Evolutionary conservation across 805 yeast genomes (phyloP).

Genomic region (Cyberlindnera japonica): DNA sequence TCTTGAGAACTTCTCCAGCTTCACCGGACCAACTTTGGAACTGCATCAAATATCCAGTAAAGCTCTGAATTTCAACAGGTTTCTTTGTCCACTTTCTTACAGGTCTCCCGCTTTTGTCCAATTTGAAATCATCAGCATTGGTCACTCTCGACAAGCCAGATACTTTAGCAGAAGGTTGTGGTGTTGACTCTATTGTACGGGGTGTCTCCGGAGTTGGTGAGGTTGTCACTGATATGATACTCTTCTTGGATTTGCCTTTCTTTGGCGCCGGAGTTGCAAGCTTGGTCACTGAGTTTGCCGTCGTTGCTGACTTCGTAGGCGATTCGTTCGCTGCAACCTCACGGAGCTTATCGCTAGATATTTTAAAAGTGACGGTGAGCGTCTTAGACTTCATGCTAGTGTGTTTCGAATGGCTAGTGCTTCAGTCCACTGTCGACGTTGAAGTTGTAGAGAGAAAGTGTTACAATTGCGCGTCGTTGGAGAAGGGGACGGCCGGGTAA

Average conservation of each 20-base stretch:
- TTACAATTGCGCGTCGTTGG: neutral
- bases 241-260: constrained; percentile 2
- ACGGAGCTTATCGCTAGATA: constrained; percentile 14
- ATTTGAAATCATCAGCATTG: constrained; percentile 20
- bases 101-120: constrained; percentile 42
- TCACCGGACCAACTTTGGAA: constrained; percentile 39
- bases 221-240: neutral
- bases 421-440: no score
- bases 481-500: neutral
- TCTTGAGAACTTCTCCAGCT: constrained; percentile 1
- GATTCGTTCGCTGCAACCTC: neutral
- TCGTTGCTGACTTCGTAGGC: no score
- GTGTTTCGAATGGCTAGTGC: neutral
- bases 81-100: constrained; percentile 42
- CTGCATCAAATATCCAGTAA: constrained; percentile 41
- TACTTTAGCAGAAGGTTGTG: constrained; percentile 6
- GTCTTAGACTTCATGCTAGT: constrained; percentile 7
- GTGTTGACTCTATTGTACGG: constrained; percentile 16
- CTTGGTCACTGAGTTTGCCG: neutral
- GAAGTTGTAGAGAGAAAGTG: no score
- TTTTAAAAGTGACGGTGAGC: constrained; percentile 19
- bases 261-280: neutral
- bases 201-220: constrained; percentile 15
- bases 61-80: constrained; percentile 37
- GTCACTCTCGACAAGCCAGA: constrained; percentile 11